These are phyloP conservation scores for Paramecium caudatum DNA, from an alignment of 73 alveolate genomes.

Conservation along the genomic window DNA sequence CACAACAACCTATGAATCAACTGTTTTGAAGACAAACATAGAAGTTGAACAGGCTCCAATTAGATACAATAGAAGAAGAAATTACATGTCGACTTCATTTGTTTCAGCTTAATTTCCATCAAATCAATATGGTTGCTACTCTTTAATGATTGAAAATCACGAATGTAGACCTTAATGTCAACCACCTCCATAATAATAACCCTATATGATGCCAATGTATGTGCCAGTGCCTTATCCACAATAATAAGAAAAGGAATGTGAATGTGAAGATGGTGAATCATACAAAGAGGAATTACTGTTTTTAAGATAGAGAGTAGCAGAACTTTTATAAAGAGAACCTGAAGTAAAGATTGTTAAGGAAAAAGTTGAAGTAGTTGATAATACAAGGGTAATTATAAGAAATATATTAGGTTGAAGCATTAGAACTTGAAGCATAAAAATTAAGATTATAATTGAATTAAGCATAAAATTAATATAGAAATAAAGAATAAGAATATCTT, in stretches of 20 bases:
- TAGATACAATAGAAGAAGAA: slow-evolving; percentile 53
- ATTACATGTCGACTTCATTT: slow-evolving; percentile 48
- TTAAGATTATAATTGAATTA: slow-evolving; percentile 36
- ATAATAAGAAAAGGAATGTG: slow-evolving; percentile 59
- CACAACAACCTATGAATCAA: slow-evolving; percentile 1
- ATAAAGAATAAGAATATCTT: not conserved
- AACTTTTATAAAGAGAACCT: slow-evolving; percentile 65
- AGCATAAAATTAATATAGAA: slow-evolving; percentile 7
- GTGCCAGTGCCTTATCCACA: slow-evolving; percentile 20
- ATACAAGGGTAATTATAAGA: not conserved
- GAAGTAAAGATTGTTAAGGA: slow-evolving; percentile 59
- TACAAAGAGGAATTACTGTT: slow-evolving; percentile 47
- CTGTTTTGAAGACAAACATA: not conserved
- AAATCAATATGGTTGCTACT: not conserved
- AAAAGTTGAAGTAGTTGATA: slow-evolving; percentile 45
- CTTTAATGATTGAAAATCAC: not conserved
- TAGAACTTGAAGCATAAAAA: not conserved
- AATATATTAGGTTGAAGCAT: not conserved
- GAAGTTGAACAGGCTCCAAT: slow-evolving; percentile 27
- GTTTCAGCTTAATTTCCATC: slow-evolving; percentile 13
- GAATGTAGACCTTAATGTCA: not conserved
- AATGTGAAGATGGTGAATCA: slow-evolving; percentile 31
- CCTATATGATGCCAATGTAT: slow-evolving; percentile 63
- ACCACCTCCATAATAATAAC: slow-evolving; percentile 45
- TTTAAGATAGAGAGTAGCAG: slow-evolving; percentile 68